Percentiles rank a stretch among this genome's conserved stretches.
phyloP scores from a whole-genome alignment of 2,329 filamentous ascomycete genomes.

The Fusarium mundagurra region DNA sequence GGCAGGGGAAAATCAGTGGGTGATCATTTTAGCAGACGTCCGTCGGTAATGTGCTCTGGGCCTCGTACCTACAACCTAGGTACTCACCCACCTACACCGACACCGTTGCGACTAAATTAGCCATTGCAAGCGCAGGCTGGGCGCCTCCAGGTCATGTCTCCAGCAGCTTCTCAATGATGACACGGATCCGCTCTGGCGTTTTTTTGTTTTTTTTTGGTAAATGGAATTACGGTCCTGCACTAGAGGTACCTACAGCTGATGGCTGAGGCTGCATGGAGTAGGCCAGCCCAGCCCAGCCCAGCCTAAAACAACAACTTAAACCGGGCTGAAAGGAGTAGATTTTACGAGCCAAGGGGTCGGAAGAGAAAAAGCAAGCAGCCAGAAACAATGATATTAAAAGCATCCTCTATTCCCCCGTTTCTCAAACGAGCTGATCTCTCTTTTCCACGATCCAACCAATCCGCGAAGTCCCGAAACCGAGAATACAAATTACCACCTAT shows the following conservation, averaged over 20 bases:
- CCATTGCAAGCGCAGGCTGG: not conserved
- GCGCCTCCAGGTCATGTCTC: not conserved
- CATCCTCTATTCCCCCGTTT: not conserved
- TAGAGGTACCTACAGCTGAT: not conserved
- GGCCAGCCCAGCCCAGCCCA: not conserved
- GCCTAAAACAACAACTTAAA: not conserved
- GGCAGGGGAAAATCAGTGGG: not conserved
- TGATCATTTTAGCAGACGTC: slow-evolving; percentile 4
- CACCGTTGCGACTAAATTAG: slow-evolving; percentile 24
- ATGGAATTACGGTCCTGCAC: slow-evolving; percentile 1
- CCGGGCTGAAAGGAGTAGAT: not conserved
- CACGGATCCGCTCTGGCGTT: slow-evolving; percentile 26
- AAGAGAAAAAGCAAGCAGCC: slow-evolving; percentile 11
- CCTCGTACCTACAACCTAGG: not conserved
- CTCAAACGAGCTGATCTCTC: slow-evolving; percentile 12
- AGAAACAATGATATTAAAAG: slow-evolving; percentile 18
- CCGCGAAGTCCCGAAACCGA: slow-evolving; percentile 29
- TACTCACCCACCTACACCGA: not conserved
- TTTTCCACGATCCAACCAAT: slow-evolving; percentile 29
- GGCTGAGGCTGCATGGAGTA: not conserved
- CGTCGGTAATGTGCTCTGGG: not conserved
- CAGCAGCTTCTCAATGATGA: slow-evolving; percentile 13
- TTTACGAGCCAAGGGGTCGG: not conserved
- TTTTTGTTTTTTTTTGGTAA: too few relatives aligned
- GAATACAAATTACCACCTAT: slow-evolving; percentile 10